phyloP scores from a whole-genome alignment of 2,329 filamentous ascomycete genomes.

The Aspergillus japonicus region DNA sequence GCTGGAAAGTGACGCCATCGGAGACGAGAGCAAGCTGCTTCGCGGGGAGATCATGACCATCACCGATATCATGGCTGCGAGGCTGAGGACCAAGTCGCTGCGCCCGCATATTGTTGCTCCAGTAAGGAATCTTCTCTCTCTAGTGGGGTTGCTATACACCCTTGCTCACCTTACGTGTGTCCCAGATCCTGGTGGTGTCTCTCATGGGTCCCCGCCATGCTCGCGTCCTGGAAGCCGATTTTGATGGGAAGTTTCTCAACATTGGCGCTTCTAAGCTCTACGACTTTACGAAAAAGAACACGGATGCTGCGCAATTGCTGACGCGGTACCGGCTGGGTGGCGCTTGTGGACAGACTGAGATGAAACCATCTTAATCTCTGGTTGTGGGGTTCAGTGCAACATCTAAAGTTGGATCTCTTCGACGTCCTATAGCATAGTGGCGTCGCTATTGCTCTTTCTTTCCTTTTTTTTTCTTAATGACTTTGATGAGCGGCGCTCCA shows the following conservation, averaged over 20 bases:
- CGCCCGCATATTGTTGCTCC: slow-evolving; percentile 12
- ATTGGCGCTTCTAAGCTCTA: slow-evolving; percentile 9
- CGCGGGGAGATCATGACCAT: slow-evolving; percentile 11
- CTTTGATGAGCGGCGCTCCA: too few relatives aligned
- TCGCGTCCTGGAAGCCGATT: slow-evolving; percentile 10
- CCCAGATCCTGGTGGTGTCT: slow-evolving; percentile 10
- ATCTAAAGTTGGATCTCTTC: too few relatives aligned
- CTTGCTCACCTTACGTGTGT: not conserved
- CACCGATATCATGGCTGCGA: slow-evolving; percentile 7
- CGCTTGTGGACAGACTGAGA: slow-evolving; percentile 6
- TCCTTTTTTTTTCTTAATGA: too few relatives aligned
- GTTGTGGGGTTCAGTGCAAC: too few relatives aligned
- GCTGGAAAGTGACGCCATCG: slow-evolving; percentile 1
- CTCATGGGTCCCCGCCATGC: slow-evolving; percentile 10
- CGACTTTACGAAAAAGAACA: slow-evolving; percentile 9
- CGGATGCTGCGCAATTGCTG: not conserved
- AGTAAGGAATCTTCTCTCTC: not conserved
- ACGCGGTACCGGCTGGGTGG: slow-evolving; percentile 11
- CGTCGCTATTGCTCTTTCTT: too few relatives aligned
- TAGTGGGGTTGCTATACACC: not conserved
- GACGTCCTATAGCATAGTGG: too few relatives aligned
- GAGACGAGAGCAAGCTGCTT: slow-evolving; percentile 1
- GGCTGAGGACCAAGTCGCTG: slow-evolving; percentile 7
- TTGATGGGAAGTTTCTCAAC: slow-evolving; percentile 5
- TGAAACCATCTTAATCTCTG: too few relatives aligned